Evolutionary conservation across 805 yeast species (phyloP), one percentile per base, ranked within the genome.

Genomic region (Suhomyces faveliae): DNA sequence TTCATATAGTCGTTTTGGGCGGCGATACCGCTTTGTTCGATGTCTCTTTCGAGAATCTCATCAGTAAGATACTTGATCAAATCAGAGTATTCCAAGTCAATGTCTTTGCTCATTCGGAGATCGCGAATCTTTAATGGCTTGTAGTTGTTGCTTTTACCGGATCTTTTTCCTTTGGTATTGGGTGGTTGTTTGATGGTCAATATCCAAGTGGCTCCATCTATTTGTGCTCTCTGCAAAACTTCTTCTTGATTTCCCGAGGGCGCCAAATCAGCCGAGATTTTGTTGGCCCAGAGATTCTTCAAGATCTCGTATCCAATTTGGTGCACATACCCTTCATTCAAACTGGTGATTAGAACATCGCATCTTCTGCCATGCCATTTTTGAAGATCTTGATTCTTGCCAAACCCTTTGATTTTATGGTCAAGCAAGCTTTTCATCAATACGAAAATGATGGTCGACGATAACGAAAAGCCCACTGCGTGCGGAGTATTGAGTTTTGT

Each of bases 381-480:
- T 12, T 45, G 49, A 12, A 41, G 35, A 12, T 49, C 51, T 6
- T 19, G 15, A 6, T 42, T 29, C 2, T 20, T 21, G 12, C 35
- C 23, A 15, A n/a, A 9, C 10, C 42, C 33, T 39, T 50, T 50
- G 23, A 50, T 49, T 48, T 51, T 54, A 11, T 63, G 42, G 33
- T 46, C 45, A 10, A 54, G 44, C 20, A 66, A 38, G 35, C 63
- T 66, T 52, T 69, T 71, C 64, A 71, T 63, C 47, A 71, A 47
- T 27, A 68, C 50, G 51, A 72, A 71, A 50, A 73, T 49, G 23
- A 69, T 63, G 0, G 70, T 66, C 7, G 73, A 82, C 0, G 94
- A 88, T 47, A 94, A 65, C 51, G 89, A 85, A 60, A 94, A 85
- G 0, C 99, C 98, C 38, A 91, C 97, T 1, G 90, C 96, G 51